Percentiles rank a stretch among this genome's conserved stretches.
Evolutionary conservation across 768 basidiomycete species (phyloP).

Genomic region (Auriculariales sp.): DNA sequence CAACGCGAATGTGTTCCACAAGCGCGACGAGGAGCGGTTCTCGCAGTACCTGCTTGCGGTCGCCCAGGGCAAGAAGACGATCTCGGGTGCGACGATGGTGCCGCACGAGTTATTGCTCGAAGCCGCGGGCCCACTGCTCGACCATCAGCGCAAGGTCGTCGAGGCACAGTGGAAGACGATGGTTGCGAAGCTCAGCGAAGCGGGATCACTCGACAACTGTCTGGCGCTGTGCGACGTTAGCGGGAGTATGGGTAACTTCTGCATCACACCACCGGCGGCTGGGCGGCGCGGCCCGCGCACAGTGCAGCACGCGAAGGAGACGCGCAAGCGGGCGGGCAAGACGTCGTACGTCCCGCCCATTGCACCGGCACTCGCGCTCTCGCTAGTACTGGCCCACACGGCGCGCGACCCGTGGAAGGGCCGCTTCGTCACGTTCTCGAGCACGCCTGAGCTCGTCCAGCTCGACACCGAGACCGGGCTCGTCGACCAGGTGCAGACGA

Average conservation of each 20-base stretch:
- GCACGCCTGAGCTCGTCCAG: constrained; percentile 30
- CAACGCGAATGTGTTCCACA: constrained; percentile 40
- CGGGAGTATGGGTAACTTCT: constrained; percentile 45
- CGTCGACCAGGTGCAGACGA: constrained; percentile 20
- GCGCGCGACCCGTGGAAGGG: constrained; percentile 49
- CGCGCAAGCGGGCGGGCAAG: not conserved
- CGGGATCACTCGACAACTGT: constrained; percentile 40
- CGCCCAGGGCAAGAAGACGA: constrained; percentile 35
- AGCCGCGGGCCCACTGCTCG: constrained; percentile 12
- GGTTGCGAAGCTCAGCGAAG: constrained; percentile 32
- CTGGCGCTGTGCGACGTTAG: constrained; percentile 64
- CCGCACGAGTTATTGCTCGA: constrained; percentile 46
- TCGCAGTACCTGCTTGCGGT: constrained; percentile 40
- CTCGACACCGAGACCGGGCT: constrained; percentile 34
- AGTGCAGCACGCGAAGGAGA: not conserved
- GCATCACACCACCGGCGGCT: constrained; percentile 3
- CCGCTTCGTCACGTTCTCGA: constrained; percentile 56
- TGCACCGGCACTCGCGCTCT: constrained; percentile 46
- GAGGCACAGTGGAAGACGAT: constrained; percentile 58
- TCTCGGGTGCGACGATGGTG: constrained; percentile 53
- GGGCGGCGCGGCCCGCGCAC: too few species aligned
- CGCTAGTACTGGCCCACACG: constrained; percentile 49
- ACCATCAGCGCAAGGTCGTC: constrained; percentile 22
- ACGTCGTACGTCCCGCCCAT: constrained; percentile 28
- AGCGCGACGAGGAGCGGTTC: constrained; percentile 47